These are phyloP conservation scores for Chrysanthemum lavandulifolium DNA, from an alignment of 129 eudicot genomes.

Conservation along the genomic window DNA sequence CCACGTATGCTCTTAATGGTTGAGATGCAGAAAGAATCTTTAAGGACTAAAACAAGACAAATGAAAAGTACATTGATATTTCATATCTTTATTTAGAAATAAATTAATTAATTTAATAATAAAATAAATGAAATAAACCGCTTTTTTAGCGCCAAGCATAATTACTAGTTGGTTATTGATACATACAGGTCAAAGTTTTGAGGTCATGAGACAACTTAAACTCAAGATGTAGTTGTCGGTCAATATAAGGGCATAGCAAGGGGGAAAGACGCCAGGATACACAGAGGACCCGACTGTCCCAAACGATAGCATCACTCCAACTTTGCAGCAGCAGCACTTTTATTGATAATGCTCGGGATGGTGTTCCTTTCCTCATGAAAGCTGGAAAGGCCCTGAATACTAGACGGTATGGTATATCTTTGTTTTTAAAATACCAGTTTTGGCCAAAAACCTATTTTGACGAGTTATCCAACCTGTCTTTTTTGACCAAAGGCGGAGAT, in stretches of 20 bases:
- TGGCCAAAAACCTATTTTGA: background rate
- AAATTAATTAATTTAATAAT: no score
- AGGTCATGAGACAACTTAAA: conserved; percentile 70
- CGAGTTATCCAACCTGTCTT: background rate
- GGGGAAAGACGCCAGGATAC: conserved; percentile 59
- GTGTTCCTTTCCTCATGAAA: conserved; percentile 95
- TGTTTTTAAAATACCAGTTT: background rate
- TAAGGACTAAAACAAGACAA: no score
- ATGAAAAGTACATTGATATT: background rate
- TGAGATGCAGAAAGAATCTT: no score
- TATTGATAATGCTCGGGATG: conserved; percentile 96
- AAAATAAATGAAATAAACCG: no score
- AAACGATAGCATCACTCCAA: conserved; percentile 73
- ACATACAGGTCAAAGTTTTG: conserved; percentile 76
- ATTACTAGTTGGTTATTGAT: conserved; percentile 16
- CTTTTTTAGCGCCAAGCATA: background rate
- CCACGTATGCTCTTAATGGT: no score
- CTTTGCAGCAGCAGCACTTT: conserved; percentile 95
- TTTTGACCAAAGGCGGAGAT: conserved; percentile 75
- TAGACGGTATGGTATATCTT: conserved; percentile 57
- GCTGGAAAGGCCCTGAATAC: conserved; percentile 96
- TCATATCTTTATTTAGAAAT: background rate
- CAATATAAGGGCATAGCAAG: conserved; percentile 94
- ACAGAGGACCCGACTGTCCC: conserved; percentile 94
- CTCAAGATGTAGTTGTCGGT: conserved; percentile 78